A percentile compares a stretch with the other conserved stretches of the same genome.
These are phyloP conservation scores for Perilla frutescens DNA, from an alignment of 257 asterid species.

Conservation along the genomic window DNA sequence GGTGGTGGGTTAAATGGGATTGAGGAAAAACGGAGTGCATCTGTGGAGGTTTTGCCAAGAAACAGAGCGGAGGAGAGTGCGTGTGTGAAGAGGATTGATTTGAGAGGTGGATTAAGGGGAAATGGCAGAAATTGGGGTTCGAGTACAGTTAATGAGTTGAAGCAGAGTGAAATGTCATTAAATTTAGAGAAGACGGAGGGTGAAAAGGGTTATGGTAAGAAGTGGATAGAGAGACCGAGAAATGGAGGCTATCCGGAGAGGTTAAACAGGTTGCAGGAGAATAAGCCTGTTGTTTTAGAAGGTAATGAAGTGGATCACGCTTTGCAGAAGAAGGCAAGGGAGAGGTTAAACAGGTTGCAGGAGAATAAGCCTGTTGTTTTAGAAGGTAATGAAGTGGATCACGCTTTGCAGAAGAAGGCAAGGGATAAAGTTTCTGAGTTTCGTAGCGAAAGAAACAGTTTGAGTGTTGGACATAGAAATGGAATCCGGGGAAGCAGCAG, in stretches of 20 bases:
- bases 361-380: slow-evolving; percentile 21
- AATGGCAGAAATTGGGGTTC: slow-evolving; percentile 19
- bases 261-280: slow-evolving; percentile 12
- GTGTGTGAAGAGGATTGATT: background rate
- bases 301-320: slow-evolving; percentile 7
- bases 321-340: slow-evolving; percentile 18
- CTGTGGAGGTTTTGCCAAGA: slow-evolving; percentile 30
- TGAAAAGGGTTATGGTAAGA: slow-evolving; percentile 10
- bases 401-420: slow-evolving; percentile 13
- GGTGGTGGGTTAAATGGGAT: slow-evolving; percentile 18
- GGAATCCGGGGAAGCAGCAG: background rate
- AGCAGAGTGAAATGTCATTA: slow-evolving; percentile 12
- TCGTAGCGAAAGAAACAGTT: slow-evolving; percentile 18
- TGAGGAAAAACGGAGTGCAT: slow-evolving; percentile 10
- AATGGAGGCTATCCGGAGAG: background rate
- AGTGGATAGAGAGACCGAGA: slow-evolving; percentile 11
- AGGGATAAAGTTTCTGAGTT: slow-evolving; percentile 24
- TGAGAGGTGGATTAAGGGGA: slow-evolving; percentile 33
- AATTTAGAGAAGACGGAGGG: slow-evolving; percentile 21
- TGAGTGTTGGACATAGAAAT: slow-evolving; percentile 6
- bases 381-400: slow-evolving; percentile 19
- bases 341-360: background rate
- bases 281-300: slow-evolving; percentile 19
- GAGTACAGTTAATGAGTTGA: slow-evolving; percentile 20
- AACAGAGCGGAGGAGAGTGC: slow-evolving; percentile 22